A percentile compares a stretch with the other conserved stretches of the same genome.
Conservation (phyloP, 139 green algal species). For the Pseudopediastrum boryanum region DNA sequence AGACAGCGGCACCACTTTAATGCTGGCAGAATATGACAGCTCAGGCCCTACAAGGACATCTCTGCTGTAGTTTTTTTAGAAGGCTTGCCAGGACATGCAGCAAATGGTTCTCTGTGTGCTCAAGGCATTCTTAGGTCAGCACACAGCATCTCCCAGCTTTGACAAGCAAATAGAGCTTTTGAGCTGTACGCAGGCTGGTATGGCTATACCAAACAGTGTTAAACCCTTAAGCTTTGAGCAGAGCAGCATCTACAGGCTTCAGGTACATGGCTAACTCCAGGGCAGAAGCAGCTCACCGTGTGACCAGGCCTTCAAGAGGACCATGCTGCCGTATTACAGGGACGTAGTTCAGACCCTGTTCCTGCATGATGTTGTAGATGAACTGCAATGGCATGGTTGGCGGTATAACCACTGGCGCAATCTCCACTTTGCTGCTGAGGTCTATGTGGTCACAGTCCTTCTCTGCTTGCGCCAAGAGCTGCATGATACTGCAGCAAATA, state of each 20-base stretch:
- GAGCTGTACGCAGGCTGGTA: background rate
- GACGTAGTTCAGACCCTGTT: slow-evolving; percentile 62
- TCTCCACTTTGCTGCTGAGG: slow-evolving; percentile 44
- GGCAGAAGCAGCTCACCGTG: too few species aligned
- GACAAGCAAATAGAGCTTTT: background rate
- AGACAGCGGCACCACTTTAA: background rate
- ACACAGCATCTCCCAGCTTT: too few species aligned
- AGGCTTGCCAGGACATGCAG: too few species aligned
- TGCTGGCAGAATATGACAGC: slow-evolving; percentile 10
- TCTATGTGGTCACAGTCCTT: slow-evolving; percentile 24
- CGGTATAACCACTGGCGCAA: slow-evolving; percentile 54
- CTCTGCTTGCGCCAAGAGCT: slow-evolving; percentile 19
- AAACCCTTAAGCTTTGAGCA: too few species aligned
- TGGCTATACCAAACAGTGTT: slow-evolving; percentile 3
- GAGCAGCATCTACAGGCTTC: too few species aligned
- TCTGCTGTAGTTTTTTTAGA: too few species aligned
- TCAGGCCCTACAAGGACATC: slow-evolving; percentile 43
- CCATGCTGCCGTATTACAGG: slow-evolving; percentile 53
- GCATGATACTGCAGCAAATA: slow-evolving; percentile 28
- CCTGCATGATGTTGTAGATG: slow-evolving; percentile 45
- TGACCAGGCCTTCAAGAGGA: slow-evolving; percentile 47
- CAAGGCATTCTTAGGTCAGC: too few species aligned
- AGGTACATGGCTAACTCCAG: too few species aligned
- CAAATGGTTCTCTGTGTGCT: too few species aligned
- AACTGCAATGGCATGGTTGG: slow-evolving; percentile 61